A percentile compares a stretch with the other conserved stretches of the same genome.
These are phyloP conservation scores for Rosa hybrid DNA, from an alignment of 331 rosid genomes.

Conservation along the genomic window DNA sequence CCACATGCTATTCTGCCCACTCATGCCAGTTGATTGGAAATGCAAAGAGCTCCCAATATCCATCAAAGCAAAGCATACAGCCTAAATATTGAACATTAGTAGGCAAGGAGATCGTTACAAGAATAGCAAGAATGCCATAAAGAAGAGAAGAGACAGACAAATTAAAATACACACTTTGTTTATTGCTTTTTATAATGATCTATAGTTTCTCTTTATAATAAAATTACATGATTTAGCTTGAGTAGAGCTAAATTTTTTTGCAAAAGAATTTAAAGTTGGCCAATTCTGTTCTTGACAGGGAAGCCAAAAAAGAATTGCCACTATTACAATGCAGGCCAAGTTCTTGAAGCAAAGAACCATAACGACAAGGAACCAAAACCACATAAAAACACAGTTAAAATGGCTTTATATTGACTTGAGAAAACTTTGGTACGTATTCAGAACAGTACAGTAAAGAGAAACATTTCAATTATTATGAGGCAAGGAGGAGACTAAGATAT, in stretches of 20 bases:
- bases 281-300: not conserved
- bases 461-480: not conserved
- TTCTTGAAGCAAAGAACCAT: not conserved
- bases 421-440: not conserved
- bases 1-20: conserved; percentile 65
- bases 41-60: conserved; percentile 46
- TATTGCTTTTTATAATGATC: not conserved
- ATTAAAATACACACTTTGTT: not conserved
- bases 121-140: conserved; percentile 16
- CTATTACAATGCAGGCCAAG: not conserved
- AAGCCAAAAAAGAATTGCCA: not conserved
- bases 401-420: not conserved
- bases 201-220: not conserved
- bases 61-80: conserved; percentile 69
- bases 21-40: conserved; percentile 42
- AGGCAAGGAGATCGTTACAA: conserved; percentile 6
- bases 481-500: not conserved
- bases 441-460: not conserved
- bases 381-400: not conserved
- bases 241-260: not conserved
- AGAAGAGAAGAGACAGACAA: not conserved
- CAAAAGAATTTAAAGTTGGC: not conserved
- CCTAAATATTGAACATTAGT: conserved; percentile 46
- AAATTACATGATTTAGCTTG: not conserved
- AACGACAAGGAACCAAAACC: not conserved